phyloP scores from a whole-genome alignment of 768 basidiomycete genomes.

The Mycena sanguinolenta region DNA sequence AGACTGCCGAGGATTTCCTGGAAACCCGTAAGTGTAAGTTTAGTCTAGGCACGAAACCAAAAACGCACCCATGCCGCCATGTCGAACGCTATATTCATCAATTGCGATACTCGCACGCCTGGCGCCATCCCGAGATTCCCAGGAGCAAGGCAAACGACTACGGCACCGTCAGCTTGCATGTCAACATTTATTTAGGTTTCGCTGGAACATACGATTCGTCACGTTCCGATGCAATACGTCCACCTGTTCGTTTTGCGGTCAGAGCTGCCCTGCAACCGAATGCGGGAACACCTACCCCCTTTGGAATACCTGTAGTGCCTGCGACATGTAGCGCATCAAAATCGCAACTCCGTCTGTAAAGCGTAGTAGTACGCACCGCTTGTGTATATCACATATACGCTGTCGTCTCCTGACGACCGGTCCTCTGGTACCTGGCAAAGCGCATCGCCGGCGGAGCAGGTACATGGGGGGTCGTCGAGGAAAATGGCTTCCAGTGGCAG shows the following conservation, averaged over 20 bases:
- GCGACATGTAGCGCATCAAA: constrained; percentile 23
- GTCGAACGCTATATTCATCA: constrained; percentile 76
- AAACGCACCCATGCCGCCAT: constrained; percentile 71
- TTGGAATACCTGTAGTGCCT: constrained; percentile 71
- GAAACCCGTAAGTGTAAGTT: constrained; percentile 51
- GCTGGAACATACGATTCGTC: constrained; percentile 60
- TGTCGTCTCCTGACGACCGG: constrained; percentile 54
- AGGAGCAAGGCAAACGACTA: constrained; percentile 60
- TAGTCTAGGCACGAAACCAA: neutral
- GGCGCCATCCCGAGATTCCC: constrained; percentile 73
- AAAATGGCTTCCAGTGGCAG: constrained; percentile 37
- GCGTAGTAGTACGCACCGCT: constrained; percentile 56
- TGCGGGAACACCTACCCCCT: constrained; percentile 50
- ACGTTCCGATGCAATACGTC: constrained; percentile 72
- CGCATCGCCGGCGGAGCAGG: constrained; percentile 39
- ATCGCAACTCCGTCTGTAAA: neutral
- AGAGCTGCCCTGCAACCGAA: neutral
- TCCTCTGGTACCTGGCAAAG: constrained; percentile 56
- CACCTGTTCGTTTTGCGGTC: constrained; percentile 47
- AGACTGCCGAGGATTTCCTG: constrained; percentile 69
- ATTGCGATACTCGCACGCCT: constrained; percentile 67
- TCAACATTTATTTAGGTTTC: neutral
- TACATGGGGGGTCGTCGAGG: constrained; percentile 50
- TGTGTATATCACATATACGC: constrained; percentile 73
- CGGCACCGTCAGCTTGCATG: constrained; percentile 1